Conservation (phyloP, 2,329 filamentous ascomycete species). For the Chrysoporthe austroafricana region DNA sequence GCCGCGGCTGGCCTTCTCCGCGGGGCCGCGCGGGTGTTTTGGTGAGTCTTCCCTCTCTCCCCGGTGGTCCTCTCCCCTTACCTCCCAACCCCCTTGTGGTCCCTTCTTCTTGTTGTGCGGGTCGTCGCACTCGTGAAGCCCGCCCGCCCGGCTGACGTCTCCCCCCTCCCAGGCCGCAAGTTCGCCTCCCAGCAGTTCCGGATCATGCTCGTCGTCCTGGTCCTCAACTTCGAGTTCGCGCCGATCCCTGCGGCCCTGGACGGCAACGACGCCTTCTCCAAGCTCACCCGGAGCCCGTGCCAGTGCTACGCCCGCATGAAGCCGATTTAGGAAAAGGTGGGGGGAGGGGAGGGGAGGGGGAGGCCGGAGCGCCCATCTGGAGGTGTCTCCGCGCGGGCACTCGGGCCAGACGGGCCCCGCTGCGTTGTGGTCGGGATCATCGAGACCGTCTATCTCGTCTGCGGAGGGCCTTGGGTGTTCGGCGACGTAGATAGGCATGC, state of each 20-base stretch:
- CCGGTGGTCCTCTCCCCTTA: background rate
- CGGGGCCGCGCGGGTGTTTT: constrained; percentile 17
- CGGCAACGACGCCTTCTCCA: constrained; percentile 17
- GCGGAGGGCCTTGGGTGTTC: no score
- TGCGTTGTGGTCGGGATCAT: no score
- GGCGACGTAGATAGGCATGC: no score
- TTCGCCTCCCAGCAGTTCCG: constrained; percentile 33
- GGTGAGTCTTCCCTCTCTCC: constrained; percentile 4
- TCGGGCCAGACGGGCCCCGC: no score
- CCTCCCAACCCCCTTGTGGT: background rate
- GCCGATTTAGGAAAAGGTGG: background rate
- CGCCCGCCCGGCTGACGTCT: background rate
- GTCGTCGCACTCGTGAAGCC: no score
- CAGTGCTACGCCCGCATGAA: constrained; percentile 24
- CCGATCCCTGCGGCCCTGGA: constrained; percentile 27
- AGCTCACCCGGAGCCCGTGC: constrained; percentile 17
- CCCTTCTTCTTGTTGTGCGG: no score
- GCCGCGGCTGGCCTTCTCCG: constrained; percentile 18
- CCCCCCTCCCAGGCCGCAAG: constrained; percentile 26
- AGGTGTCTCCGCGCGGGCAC: no score
- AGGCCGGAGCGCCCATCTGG: background rate
- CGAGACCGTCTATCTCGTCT: no score
- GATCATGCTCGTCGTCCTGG: constrained; percentile 32
- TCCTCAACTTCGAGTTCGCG: constrained; percentile 33
- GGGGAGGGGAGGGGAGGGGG: background rate